A percentile compares a stretch with the other conserved stretches of the same genome.
Evolutionary conservation across 1,284 basidiomycete species (phyloP).

Genomic region (Trichosporon faecale): DNA sequence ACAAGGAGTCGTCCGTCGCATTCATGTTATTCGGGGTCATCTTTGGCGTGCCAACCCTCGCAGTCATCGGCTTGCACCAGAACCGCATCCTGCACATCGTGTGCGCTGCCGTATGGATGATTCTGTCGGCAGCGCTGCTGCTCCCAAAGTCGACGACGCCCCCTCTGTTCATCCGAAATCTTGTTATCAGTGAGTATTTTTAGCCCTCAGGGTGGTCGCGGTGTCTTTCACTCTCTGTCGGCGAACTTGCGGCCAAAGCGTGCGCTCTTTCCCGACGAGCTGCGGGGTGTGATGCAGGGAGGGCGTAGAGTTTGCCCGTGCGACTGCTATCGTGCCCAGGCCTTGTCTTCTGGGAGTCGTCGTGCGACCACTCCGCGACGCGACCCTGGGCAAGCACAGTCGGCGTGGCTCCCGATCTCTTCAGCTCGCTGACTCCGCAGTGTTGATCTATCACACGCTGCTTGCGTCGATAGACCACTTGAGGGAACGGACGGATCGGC

Average conservation of each 20-base stretch:
- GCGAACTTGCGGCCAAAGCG: no score
- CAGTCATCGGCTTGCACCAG: conserved; percentile 69
- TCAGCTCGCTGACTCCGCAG: conserved; percentile 19
- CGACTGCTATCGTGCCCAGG: background rate
- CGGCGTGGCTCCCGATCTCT: no score
- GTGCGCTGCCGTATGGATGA: conserved; percentile 57
- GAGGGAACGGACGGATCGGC: conserved; percentile 58
- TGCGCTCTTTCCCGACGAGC: background rate
- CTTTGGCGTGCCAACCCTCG: conserved; percentile 66
- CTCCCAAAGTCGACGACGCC: conserved; percentile 37
- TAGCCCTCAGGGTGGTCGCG: background rate
- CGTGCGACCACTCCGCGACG: background rate
- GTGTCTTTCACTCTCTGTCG: background rate
- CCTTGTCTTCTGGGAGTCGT: background rate
- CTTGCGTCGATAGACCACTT: conserved; percentile 48
- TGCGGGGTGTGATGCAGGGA: background rate
- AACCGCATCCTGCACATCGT: conserved; percentile 65
- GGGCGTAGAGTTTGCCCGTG: background rate
- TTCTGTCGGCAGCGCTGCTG: conserved; percentile 32
- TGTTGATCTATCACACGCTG: conserved; percentile 47
- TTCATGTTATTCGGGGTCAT: conserved; percentile 4
- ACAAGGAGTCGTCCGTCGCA: background rate
- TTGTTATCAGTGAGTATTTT: conserved; percentile 37
- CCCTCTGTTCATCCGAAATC: conserved; percentile 53
- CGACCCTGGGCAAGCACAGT: no score